Conservation (phyloP, 140 eudicot species). For the Oenanthe javanica region DNA sequence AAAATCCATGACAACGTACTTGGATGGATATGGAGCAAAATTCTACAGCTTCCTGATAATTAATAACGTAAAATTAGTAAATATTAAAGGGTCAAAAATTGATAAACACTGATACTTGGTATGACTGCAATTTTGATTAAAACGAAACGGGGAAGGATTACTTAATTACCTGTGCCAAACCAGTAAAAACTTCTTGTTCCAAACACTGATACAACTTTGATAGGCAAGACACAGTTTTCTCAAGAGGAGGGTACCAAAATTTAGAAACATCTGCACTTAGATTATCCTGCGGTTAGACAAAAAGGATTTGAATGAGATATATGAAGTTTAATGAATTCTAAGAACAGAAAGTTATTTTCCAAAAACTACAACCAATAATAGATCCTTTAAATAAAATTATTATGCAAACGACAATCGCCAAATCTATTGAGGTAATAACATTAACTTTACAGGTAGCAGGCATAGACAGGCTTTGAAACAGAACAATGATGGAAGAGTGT, state of each 20-base stretch:
- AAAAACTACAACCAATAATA: background rate
- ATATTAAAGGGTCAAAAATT: slow-evolving; percentile 2
- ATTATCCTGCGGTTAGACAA: slow-evolving; percentile 39
- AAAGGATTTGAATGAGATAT: background rate
- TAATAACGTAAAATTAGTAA: slow-evolving; percentile 14
- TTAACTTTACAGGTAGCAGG: too few relatives aligned
- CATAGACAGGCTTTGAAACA: background rate
- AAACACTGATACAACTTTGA: slow-evolving; percentile 80
- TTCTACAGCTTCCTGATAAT: slow-evolving; percentile 89
- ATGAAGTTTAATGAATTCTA: slow-evolving; percentile 3
- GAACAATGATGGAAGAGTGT: background rate
- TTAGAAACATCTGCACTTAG: slow-evolving; percentile 56
- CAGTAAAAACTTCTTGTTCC: slow-evolving; percentile 91
- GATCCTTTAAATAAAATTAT: background rate
- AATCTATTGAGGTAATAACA: background rate
- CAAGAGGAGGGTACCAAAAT: slow-evolving; percentile 95
- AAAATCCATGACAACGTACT: slow-evolving; percentile 35
- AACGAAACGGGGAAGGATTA: background rate
- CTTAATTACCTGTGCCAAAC: slow-evolving; percentile 79
- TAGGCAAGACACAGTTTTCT: slow-evolving; percentile 82
- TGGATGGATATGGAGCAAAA: slow-evolving; percentile 84
- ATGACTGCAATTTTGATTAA: background rate
- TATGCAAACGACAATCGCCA: background rate
- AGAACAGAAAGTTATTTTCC: background rate
- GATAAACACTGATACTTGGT: background rate